These are phyloP conservation scores for Leishmania mexicana DNA, from an alignment of 208 protist genomes.

Conservation along the genomic window DNA sequence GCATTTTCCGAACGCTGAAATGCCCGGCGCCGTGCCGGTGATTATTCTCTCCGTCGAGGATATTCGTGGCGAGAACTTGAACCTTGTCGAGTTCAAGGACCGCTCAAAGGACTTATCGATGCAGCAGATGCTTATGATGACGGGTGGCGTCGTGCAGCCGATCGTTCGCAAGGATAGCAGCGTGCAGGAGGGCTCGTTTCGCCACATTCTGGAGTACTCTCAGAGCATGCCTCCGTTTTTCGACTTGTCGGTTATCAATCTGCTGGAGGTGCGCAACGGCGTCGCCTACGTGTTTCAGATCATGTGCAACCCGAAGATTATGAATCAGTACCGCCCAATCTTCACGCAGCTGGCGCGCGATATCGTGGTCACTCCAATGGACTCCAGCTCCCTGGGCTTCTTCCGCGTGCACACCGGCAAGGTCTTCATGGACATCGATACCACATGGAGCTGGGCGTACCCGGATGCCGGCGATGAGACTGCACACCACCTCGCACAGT, in stretches of 20 bases:
- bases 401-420: conserved; percentile 52
- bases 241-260: conserved; percentile 71
- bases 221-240: conserved; percentile 74
- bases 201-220: conserved; percentile 65
- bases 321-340: conserved; percentile 55
- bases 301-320: conserved; percentile 69
- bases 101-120: conserved; percentile 68
- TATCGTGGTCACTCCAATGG: conserved; percentile 43
- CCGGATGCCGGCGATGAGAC: conserved; percentile 10
- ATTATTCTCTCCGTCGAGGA: conserved; percentile 83
- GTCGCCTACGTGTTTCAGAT: conserved; percentile 84
- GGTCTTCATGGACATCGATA: conserved; percentile 54
- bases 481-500: conserved; percentile 31
- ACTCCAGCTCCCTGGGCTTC: conserved; percentile 48
- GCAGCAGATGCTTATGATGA: conserved; percentile 88
- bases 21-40: conserved; percentile 56
- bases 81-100: conserved; percentile 78
- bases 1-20: conserved; percentile 37
- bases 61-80: conserved; percentile 71
- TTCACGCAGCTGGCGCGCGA: conserved; percentile 72
- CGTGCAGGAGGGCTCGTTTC: conserved; percentile 55
- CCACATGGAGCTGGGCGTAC: conserved; percentile 58
- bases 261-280: conserved; percentile 68
- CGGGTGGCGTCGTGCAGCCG: conserved; percentile 61
- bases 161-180: conserved; percentile 56